Evolutionary conservation across 1,284 basidiomycete species (phyloP), one percentile per base, ranked within the genome.

Genomic region (Pulveroboletus sp.): DNA sequence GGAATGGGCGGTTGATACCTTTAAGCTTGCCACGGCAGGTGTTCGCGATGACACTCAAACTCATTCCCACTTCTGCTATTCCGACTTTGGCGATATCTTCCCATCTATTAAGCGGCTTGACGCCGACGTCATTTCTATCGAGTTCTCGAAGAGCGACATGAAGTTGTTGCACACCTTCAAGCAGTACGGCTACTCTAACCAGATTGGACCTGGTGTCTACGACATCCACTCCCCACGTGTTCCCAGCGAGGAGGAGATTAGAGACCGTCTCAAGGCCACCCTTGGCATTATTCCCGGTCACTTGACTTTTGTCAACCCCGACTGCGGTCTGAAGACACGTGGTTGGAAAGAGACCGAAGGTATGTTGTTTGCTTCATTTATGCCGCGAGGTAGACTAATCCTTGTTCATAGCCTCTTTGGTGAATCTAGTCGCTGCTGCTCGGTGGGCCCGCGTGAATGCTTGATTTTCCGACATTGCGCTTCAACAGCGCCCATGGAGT

Each of bases 191-290:
- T 99, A 99, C 84, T 92, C 93, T 59, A 98, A 97, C 83, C 86
- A 94, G 80, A 98, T 99, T 71, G 97, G 97, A 62, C 96, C 97
- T 49, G 96, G 95, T 86, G 93, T 95, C 70, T 97, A 96, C 74
- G 96, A 99, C 78, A 98, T 99, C 78, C 97, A 98, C 84, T 98
- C 95, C 67, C 96, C 96, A 64, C 95, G 97, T 86, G 93, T 99
- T 61, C 97, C 97, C 54, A 80, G 86, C 58, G 84, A 87, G 68
- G 84, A 95, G 75, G 97, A 99, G 82, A 96, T 99, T 81, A 89
- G 89, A 79, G 89, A 96, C 68, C 92, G 95, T 69, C 83, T 99
- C 74, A 83, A 85, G 75, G 78, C 86, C 63, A 95, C 96, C 83
- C 84, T 91, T 65, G 77, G 79, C 59, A 87, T 90, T 68, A 85